Evolutionary conservation across 208 protist species (phyloP), one percentile per base, ranked within the genome.

Genomic region (Crithidia sp.): DNA sequence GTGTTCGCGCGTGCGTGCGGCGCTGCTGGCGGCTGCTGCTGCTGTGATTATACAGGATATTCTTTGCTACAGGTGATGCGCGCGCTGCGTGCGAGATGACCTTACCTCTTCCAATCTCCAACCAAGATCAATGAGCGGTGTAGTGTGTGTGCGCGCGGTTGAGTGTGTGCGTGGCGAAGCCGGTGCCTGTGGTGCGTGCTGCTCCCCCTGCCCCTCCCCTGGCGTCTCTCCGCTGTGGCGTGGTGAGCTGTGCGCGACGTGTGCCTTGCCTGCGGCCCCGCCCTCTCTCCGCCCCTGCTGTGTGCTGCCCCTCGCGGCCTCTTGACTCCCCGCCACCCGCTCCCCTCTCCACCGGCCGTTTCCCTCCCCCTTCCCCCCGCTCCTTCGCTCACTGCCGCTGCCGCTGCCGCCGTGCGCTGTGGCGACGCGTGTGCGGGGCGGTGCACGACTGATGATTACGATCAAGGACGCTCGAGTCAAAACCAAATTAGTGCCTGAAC

Each of bases 391-490:
- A 7, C 45, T 49, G 45, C 45, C 12, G 45, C 45, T 49, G 45
- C 45, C 12, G 45, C 57, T 13, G n/a, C 28, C 43, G 28, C 28
- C 1, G 28, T 7, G 0, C 14, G 17, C 14, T 64, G 41, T 63
- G 59, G 17, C 10, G 40, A 47, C 60, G 67, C 36, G 40, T 62
- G 67, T 13, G 49, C 36, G 28, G 28, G 28, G 28, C 45, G 0
- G 44, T 16, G 39, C 39, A 59, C 7, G 60, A 49, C 57, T 36
- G 44, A 74, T 79, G 74, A 79, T 79, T 79, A 79, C 74, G 60
- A 75, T 56, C 57, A 72, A 62, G 74, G 67, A 72, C 66, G 52
- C 44, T 41, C 50, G 74, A 79, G 74, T 79, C 74, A 79, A 79
- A 79, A 69, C 56, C 56, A 72, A 79, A 57, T 59, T 47, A 56